Evolutionary conservation across 2,329 filamentous ascomycete genomes (phyloP).

Genomic region (Colletotrichum sp.): DNA sequence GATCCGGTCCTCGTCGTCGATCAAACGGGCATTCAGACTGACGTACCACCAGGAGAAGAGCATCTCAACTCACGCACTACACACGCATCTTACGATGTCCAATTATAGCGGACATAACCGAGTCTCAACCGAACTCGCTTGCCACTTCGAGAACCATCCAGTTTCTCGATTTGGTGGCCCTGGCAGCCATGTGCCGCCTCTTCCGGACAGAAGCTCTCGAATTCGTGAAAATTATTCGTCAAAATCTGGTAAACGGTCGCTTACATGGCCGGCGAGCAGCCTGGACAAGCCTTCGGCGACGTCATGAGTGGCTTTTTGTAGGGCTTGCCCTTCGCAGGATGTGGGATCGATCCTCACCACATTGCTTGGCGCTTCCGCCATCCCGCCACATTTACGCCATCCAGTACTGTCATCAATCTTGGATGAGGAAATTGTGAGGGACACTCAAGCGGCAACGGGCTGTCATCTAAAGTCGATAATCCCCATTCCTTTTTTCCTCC

Average conservation of each 20-base stretch:
- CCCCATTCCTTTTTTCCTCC: neutral
- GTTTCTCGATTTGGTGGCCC: neutral
- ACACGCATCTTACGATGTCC: slow-evolving; percentile 3
- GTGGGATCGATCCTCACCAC: neutral
- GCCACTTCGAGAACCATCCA: neutral
- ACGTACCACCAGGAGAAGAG: neutral
- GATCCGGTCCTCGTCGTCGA: slow-evolving; percentile 15
- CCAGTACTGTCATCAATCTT: neutral
- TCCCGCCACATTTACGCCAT: neutral
- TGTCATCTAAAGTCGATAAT: slow-evolving; percentile 5
- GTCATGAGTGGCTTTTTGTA: neutral
- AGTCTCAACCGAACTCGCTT: neutral
- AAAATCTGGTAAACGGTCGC: neutral
- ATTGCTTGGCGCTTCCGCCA: neutral
- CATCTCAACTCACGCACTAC: neutral
- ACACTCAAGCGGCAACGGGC: neutral
- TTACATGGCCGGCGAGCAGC: neutral
- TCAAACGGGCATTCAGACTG: slow-evolving; percentile 18
- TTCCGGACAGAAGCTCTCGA: neutral
- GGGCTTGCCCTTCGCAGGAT: neutral
- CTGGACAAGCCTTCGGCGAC: neutral
- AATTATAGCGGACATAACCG: slow-evolving; percentile 9
- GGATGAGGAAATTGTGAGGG: neutral
- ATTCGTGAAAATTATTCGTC: neutral
- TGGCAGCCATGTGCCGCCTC: neutral